Base-by-base conservation (phyloP, 2,329 filamentous ascomycete species). In the Colletotrichum trifolii region DNA sequence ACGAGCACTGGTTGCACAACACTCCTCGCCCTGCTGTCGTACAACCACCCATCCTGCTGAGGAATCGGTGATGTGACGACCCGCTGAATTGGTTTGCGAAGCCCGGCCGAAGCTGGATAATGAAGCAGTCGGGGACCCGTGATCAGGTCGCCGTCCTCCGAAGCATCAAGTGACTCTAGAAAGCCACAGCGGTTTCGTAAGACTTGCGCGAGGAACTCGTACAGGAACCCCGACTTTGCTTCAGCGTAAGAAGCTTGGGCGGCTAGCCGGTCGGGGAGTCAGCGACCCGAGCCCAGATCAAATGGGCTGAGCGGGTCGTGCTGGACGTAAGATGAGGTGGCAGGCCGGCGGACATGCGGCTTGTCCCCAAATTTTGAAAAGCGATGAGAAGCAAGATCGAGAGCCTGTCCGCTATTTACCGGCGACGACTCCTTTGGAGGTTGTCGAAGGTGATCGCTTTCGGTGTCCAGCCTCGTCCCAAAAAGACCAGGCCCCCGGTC, bases 401-500 rank as follows among this genome's bases (percentile, higher is more conserved):
- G 34, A 49, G 63, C 43, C 47, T 48, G 42, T 47, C 52, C 47
- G 25, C 46, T 52, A 53, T 57, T 66, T 13, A 60, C 39, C 57
- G 53, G 46, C n/a, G 40, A 25, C 49, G 35, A 45, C 38, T 49
- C 43, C 34, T 15, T 63, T 52, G 40, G 36, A 59, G 40, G 52
- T 63, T 34, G 40, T 48, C 33, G 33, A 52, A 47, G 46, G 46
- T 35, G 36, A n/a, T 50, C 17, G 12, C n/a, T 4, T 11, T 25
- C 47, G 58, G 36, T 47, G n/a, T 57, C 40, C 38, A 25, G 25
- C 25, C 25, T 25, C 25, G 25, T 15, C 33, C 12, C 39, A 17
- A 54, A 63, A 57, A 17, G 63, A 63, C 48, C 58, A 56, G 46
- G 53, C n/a, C 52, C 58, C 62, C 47, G 58, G 62, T 33, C 52